These are phyloP conservation scores for Euphorbia tirucalli DNA, from an alignment of 345 rosid species.

Conservation along the genomic window DNA sequence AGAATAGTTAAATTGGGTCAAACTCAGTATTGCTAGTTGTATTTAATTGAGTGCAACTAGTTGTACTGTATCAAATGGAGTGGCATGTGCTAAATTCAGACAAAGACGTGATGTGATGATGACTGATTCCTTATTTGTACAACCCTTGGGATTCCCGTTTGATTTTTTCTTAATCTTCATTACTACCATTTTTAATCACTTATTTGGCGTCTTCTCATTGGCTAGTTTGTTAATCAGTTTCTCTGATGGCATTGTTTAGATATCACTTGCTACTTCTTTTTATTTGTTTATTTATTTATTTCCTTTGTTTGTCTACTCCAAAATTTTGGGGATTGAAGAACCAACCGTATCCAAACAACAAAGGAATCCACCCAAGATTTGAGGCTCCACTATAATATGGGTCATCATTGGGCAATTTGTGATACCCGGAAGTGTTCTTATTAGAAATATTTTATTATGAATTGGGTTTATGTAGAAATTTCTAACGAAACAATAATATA, in stretches of 20 bases:
- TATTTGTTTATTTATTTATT: not conserved
- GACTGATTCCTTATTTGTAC: not conserved
- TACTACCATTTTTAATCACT: not conserved
- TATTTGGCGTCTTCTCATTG: conserved; percentile 10
- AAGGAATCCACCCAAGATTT: too few relatives aligned
- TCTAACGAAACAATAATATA: too few relatives aligned
- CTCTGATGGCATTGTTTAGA: not conserved
- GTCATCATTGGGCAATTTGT: too few relatives aligned
- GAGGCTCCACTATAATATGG: too few relatives aligned
- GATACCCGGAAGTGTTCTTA: too few relatives aligned
- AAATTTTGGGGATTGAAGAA: not conserved
- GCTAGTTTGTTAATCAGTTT: not conserved
- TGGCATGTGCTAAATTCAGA: too few relatives aligned
- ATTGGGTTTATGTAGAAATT: too few relatives aligned
- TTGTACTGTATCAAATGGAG: too few relatives aligned
- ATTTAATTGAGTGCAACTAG: not conserved
- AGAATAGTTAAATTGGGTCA: not conserved
- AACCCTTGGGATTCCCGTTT: conserved; percentile 12
- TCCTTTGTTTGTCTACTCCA: too few relatives aligned
- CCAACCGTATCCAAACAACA: too few relatives aligned
- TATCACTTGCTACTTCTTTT: too few relatives aligned
- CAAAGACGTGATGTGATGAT: not conserved
- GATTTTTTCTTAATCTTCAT: not conserved
- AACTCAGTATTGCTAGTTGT: not conserved
- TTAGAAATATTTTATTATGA: too few relatives aligned